A percentile compares a stretch with the other conserved stretches of the same genome.
Evolutionary conservation across 2,329 filamentous ascomycete genomes (phyloP).

Genomic region (Fulvia fulva): DNA sequence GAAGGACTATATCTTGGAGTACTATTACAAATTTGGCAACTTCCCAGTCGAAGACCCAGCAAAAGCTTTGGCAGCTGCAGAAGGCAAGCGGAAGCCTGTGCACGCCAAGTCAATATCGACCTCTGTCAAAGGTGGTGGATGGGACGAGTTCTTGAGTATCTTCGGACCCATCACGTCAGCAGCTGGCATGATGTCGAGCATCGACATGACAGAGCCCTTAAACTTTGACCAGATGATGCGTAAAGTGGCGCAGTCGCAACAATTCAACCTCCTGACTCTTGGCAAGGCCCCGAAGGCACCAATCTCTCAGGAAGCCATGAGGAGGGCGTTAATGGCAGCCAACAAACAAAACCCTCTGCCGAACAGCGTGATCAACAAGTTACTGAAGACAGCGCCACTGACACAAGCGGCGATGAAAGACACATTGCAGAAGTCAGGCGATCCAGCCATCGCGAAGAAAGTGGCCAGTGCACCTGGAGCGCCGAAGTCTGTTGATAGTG

Average conservation of each 20-base stretch:
- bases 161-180: slow-evolving; percentile 51
- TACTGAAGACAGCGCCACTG: slow-evolving; percentile 27
- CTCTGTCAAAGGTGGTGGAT: slow-evolving; percentile 47
- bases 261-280: slow-evolving; percentile 28
- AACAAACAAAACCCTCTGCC: slow-evolving; percentile 30
- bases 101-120: slow-evolving; percentile 46
- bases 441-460: slow-evolving; percentile 24
- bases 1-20: slow-evolving; percentile 84
- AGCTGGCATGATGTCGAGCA: slow-evolving; percentile 44
- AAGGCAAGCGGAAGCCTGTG: slow-evolving; percentile 35
- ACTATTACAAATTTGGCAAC: slow-evolving; percentile 67
- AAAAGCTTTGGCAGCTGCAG: slow-evolving; percentile 35
- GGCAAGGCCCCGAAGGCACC: slow-evolving; percentile 26
- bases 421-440: slow-evolving; percentile 22
- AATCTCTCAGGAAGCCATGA: slow-evolving; percentile 30
- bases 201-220: slow-evolving; percentile 39
- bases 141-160: slow-evolving; percentile 51
- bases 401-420: slow-evolving; percentile 31
- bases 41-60: slow-evolving; percentile 66
- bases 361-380: slow-evolving; percentile 25
- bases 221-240: slow-evolving; percentile 34
- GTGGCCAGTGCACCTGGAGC: slow-evolving; percentile 23
- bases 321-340: slow-evolving; percentile 29
- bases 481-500: slow-evolving; percentile 20
- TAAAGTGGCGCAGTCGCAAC: slow-evolving; percentile 34